These are phyloP conservation scores for Colletotrichum musicola DNA, from an alignment of 2,329 filamentous ascomycete species.

Conservation along the genomic window DNA sequence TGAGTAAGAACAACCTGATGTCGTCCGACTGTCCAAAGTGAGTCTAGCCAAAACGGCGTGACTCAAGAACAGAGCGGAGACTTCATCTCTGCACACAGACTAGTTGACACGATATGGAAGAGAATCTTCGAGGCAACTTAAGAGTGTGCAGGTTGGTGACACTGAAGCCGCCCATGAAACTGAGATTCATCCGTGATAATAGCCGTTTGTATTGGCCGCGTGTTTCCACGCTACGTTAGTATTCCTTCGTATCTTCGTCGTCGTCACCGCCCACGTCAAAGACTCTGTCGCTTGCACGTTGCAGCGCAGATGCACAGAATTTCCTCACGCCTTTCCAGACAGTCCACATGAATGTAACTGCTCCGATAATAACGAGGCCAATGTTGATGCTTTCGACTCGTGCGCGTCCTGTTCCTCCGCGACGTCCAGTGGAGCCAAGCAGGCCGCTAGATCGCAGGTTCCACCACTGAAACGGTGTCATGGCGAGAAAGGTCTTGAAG, in stretches of 20 bases:
- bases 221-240: slow-evolving; percentile 32
- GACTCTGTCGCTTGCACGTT: slow-evolving; percentile 82
- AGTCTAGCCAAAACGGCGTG: slow-evolving; percentile 65
- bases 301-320: slow-evolving; percentile 79
- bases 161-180: slow-evolving; percentile 24
- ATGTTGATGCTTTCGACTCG: slow-evolving; percentile 84
- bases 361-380: slow-evolving; percentile 82
- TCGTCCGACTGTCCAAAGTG: slow-evolving; percentile 39
- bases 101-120: slow-evolving; percentile 91
- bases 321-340: slow-evolving; percentile 86
- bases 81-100: slow-evolving; percentile 93
- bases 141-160: slow-evolving; percentile 81
- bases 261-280: slow-evolving; percentile 80
- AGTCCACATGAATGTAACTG: slow-evolving; percentile 83
- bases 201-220: slow-evolving; percentile 28
- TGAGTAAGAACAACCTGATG: slow-evolving; percentile 31
- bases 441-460: slow-evolving; percentile 75
- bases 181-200: slow-evolving; percentile 33
- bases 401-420: slow-evolving; percentile 77
- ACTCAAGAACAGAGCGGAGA: slow-evolving; percentile 58
- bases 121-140: slow-evolving; percentile 90
- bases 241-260: slow-evolving; percentile 59
- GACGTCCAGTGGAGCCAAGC: slow-evolving; percentile 63
- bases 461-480: slow-evolving; percentile 83
- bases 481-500: slow-evolving; percentile 80